phyloP scores from a whole-genome alignment of 176 grass and related monocot genomes.

The Dactylis glomerata region DNA sequence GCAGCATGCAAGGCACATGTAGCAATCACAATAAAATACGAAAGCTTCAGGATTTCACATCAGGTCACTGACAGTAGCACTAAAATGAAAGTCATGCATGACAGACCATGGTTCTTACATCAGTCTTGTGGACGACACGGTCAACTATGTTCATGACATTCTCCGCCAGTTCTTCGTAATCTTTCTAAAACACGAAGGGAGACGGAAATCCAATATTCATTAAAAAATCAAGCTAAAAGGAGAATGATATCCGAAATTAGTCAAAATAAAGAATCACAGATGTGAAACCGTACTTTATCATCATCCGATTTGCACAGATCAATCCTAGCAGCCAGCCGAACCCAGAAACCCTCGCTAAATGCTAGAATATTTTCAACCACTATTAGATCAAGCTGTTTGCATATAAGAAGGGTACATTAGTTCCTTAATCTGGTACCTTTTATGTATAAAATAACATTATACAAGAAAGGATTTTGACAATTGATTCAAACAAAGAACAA shows the following conservation, averaged over 20 bases:
- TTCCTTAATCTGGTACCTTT: conserved; percentile 8
- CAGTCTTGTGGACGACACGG: conserved; percentile 85
- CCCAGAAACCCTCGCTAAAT: conserved; percentile 77
- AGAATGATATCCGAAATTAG: neutral
- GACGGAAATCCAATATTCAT: neutral
- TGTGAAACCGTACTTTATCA: conserved; percentile 81
- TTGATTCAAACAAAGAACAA: conserved; percentile 6
- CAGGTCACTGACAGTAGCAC: neutral
- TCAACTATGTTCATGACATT: conserved; percentile 91
- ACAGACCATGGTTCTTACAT: conserved; percentile 52
- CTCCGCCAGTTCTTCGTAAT: conserved; percentile 84
- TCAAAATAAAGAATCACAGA: conserved; percentile 23
- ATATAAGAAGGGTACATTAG: conserved; percentile 25
- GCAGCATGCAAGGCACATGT: neutral
- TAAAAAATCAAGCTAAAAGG: neutral
- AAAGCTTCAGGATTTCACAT: neutral
- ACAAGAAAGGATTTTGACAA: neutral
- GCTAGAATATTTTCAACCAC: conserved; percentile 96
- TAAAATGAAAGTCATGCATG: neutral
- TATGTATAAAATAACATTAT: neutral
- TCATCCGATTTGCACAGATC: conserved; percentile 92
- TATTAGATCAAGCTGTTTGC: conserved; percentile 78
- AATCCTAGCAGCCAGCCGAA: conserved; percentile 73
- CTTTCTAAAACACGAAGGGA: conserved; percentile 49
- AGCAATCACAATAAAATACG: neutral